Conservation (phyloP, 345 rosid species). For the Erodium maritimum region DNA sequence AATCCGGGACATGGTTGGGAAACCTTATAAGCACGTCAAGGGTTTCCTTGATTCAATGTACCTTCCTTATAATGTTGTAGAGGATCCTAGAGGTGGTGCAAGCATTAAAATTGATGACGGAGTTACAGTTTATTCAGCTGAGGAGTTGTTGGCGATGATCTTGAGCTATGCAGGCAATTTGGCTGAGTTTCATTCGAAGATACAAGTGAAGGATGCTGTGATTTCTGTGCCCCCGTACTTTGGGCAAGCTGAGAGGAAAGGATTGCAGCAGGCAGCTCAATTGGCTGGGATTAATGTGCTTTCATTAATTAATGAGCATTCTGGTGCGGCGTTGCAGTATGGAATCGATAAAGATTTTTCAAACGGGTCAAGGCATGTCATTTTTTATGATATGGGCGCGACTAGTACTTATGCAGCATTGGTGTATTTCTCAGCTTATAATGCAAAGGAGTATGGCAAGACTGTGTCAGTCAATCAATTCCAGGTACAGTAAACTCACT, state of each 20-base stretch:
- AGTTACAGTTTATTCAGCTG: conserved; percentile 40
- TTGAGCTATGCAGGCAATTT: conserved; percentile 50
- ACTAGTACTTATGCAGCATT: conserved; percentile 82
- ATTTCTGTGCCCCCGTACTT: conserved; percentile 82
- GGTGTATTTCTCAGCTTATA: conserved; percentile 80
- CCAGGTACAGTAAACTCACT: conserved; percentile 39
- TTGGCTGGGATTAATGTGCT: conserved; percentile 90
- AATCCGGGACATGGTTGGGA: conserved; percentile 73
- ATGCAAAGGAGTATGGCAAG: conserved; percentile 77
- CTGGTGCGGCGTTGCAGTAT: conserved; percentile 97
- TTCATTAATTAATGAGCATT: conserved; percentile 68
- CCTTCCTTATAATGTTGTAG: conserved; percentile 57
- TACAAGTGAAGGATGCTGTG: conserved; percentile 57
- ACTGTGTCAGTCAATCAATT: conserved; percentile 80
- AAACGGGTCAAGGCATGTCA: conserved; percentile 73
- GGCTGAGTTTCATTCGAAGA: conserved; percentile 76
- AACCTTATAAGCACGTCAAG: conserved; percentile 60
- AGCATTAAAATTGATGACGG: conserved; percentile 46
- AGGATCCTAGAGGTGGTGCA: conserved; percentile 70
- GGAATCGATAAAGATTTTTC: conserved; percentile 94
- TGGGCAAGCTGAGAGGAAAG: conserved; percentile 93
- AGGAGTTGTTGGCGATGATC: conserved; percentile 90
- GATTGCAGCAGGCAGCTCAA: conserved; percentile 73
- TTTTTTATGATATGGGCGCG: conserved; percentile 96
- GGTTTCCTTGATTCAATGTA: conserved; percentile 44